Evolutionary conservation across 352 stramenopile genomes (phyloP), one percentile per base, ranked within the genome.

Genomic region (Peronosclerospora sorghi): DNA sequence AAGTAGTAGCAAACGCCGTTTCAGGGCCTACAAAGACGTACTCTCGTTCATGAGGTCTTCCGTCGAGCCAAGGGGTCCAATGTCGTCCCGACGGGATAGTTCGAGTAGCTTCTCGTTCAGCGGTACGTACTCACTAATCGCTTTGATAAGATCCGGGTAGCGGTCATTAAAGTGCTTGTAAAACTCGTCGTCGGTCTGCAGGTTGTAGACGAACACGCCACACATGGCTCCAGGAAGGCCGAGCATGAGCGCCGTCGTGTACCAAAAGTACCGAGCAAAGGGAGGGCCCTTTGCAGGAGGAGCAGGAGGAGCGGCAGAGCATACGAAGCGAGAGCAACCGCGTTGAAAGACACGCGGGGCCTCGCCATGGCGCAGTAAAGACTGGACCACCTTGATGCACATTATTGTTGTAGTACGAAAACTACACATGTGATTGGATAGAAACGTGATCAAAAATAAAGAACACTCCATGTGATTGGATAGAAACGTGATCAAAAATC

Each of bases 161-260:
- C 79, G 74, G 47, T 80, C 70, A 34, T 79, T 83, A 42, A 91
- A 91, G 45, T 91, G 72, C 53, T 61, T 73, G 59, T 86, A 86
- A 52, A 91, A 91, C 42, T 81, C 71, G 48, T 86, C 70, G 56
- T 91, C 79, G 8, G 63, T 68, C 59, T 81, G 68, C 29, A 91
- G 56, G 51, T 91, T 91, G 66, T 91, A 79, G 49, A 91, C 73
- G 35, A 91, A 91, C 35, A 70, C 63, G 17, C 51, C 75, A 23
- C 68, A 73, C 12, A 85, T 57, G 15, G 45, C 68, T 9, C 68
- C 53, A 0, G 79, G 79, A 37, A 91, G 62, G 49, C 79, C 79
- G n/a, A 91, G 55, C 69, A 87, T 85, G 48, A 91, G 60, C 28
- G 56, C 73, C 12, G 76, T 90, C 45, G 74, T 84, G 57, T 80